Percentiles rank a stretch among this genome's conserved stretches.
Conservation (phyloP, 2,329 filamentous ascomycete species). For the Pyricularia pennisetigena region DNA sequence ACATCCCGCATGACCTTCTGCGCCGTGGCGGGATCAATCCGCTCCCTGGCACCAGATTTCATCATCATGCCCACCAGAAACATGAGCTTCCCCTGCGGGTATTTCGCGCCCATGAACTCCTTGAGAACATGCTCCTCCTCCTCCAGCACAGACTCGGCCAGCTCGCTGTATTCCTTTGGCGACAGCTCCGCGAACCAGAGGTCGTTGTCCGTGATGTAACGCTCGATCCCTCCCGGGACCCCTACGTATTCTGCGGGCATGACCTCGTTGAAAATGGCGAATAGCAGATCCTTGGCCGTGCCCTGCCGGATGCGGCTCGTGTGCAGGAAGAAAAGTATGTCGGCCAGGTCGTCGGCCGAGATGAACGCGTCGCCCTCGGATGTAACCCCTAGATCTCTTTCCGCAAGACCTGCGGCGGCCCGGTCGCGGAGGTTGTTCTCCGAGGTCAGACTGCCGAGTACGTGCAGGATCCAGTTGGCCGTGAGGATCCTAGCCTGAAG, state of each 20-base stretch:
- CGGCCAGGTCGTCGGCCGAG: conserved; percentile 34
- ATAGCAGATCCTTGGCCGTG: conserved; percentile 48
- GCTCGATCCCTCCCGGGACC: conserved; percentile 13
- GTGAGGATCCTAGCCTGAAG: conserved; percentile 27
- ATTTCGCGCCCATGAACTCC: conserved; percentile 33
- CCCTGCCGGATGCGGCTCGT: conserved; percentile 40
- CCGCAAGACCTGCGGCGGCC: not conserved
- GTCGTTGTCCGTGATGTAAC: conserved; percentile 30
- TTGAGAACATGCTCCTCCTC: conserved; percentile 35
- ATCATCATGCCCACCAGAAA: conserved; percentile 52
- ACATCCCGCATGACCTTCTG: conserved; percentile 32
- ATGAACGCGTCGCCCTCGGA: conserved; percentile 39
- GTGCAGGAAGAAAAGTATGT: conserved; percentile 39
- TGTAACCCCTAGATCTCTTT: conserved; percentile 19
- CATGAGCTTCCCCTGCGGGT: conserved; percentile 50
- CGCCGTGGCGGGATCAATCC: conserved; percentile 42
- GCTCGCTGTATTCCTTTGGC: conserved; percentile 32
- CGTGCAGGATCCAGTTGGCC: conserved; percentile 64
- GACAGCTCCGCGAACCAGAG: conserved; percentile 47
- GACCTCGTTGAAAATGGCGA: conserved; percentile 30
- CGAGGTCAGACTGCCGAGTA: conserved; percentile 58
- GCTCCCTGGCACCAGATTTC: conserved; percentile 39
- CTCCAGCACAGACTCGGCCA: conserved; percentile 33
- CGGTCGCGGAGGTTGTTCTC: conserved; percentile 23
- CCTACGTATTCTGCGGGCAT: conserved; percentile 27